These are phyloP conservation scores for Annona cherimola DNA, from an alignment of 164 flowering plant species.

Conservation along the genomic window DNA sequence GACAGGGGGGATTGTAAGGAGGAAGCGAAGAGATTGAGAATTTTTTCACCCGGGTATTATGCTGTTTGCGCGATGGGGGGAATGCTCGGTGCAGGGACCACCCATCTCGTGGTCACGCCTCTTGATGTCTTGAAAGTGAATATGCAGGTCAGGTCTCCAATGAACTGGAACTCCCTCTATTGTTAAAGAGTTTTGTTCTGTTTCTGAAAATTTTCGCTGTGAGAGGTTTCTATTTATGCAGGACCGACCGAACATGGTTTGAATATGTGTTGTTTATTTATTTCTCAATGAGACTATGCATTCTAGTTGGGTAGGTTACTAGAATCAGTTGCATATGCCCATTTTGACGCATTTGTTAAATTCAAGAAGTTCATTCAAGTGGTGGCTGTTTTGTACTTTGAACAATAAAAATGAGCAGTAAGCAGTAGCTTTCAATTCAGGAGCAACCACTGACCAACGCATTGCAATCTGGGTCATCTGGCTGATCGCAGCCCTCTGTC, in stretches of 20 bases:
- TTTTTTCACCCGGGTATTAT: constrained; percentile 40
- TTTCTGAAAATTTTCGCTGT: background rate
- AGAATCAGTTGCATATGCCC: background rate
- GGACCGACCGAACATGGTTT: background rate
- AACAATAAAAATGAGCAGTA: background rate
- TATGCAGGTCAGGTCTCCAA: constrained; percentile 48
- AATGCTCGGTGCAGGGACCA: constrained; percentile 73
- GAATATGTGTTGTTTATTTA: background rate
- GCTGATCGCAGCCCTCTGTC: background rate
- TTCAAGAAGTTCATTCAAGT: background rate
- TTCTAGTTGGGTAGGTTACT: background rate
- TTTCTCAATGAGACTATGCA: background rate
- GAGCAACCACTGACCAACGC: background rate
- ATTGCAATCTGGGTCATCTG: background rate
- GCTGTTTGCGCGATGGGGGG: constrained; percentile 59
- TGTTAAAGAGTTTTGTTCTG: background rate
- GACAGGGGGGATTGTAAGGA: background rate
- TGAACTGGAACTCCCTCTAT: background rate
- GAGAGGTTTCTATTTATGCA: background rate
- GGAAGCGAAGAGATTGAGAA: constrained; percentile 23
- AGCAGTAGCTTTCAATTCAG: too few species aligned
- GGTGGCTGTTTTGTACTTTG: background rate
- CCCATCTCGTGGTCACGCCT: constrained; percentile 73
- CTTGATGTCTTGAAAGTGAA: constrained; percentile 78
- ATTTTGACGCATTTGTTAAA: background rate